Conservation (phyloP, 148 eudicot genomes). For the Rhododendron henanense region DNA sequence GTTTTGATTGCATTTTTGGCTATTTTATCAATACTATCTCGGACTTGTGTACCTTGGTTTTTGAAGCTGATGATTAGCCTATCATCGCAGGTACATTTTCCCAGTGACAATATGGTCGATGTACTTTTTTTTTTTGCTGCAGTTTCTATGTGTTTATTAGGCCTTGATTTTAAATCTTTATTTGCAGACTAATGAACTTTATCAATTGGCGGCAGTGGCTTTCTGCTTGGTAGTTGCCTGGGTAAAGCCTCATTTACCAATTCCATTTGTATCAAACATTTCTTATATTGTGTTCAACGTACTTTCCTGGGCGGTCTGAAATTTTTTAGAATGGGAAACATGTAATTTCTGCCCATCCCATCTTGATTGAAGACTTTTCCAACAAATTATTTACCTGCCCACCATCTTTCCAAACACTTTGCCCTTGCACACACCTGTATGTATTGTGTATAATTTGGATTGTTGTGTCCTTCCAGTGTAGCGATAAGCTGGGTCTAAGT, state of each 20-base stretch:
- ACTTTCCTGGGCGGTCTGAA: neutral
- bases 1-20: constrained; percentile 67
- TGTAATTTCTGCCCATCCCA: neutral
- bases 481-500: constrained; percentile 95
- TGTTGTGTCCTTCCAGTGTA: constrained; percentile 62
- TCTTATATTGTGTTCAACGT: neutral
- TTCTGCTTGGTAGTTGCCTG: constrained; percentile 97
- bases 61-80: constrained; percentile 87
- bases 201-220: constrained; percentile 94
- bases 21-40: constrained; percentile 55
- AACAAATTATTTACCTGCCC: neutral
- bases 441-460: constrained; percentile 11
- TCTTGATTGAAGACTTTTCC: neutral
- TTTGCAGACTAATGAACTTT: constrained; percentile 97
- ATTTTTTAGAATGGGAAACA: neutral
- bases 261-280: neutral
- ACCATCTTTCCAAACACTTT: neutral
- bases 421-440: neutral
- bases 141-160: neutral
- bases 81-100: constrained; percentile 64
- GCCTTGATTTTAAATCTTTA: constrained; percentile 9
- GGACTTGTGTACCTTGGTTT: constrained; percentile 76
- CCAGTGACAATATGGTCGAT: neutral
- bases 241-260: constrained; percentile 49
- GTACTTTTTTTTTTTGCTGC: neutral